Conservation (phyloP, 768 basidiomycete genomes). For the Russula foetens region DNA sequence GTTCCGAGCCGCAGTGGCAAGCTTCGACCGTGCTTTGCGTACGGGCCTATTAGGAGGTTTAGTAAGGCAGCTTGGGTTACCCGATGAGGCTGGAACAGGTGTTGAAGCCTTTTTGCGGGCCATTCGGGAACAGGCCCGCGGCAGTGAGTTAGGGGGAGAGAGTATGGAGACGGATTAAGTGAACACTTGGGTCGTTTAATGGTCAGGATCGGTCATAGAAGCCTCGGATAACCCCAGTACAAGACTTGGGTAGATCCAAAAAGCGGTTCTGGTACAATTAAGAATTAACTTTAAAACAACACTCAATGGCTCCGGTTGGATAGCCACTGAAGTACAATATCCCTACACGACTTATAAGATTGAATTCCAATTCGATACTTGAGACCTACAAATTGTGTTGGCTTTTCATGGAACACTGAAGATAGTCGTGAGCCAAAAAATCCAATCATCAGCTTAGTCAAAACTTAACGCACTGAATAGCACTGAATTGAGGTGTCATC, state of each 20-base stretch:
- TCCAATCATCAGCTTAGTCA: background rate
- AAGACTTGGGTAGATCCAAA: background rate
- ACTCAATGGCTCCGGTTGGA: constrained; percentile 60
- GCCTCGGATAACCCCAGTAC: background rate
- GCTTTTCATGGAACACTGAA: constrained; percentile 92
- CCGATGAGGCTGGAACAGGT: constrained; percentile 75
- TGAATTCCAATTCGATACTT: background rate
- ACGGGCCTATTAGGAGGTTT: constrained; percentile 72
- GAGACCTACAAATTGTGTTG: constrained; percentile 78
- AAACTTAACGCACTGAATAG: constrained; percentile 49
- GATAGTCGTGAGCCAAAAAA: background rate
- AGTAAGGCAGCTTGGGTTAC: constrained; percentile 71
- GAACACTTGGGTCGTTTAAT: background rate
- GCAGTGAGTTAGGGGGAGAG: constrained; percentile 39
- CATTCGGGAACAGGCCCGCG: constrained; percentile 64
- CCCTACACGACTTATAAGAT: constrained; percentile 33
- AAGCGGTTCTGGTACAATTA: background rate
- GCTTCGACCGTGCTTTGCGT: constrained; percentile 76
- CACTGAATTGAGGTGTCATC: constrained; percentile 38
- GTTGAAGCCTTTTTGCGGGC: constrained; percentile 75
- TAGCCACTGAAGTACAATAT: constrained; percentile 87
- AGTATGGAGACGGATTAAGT: constrained; percentile 74
- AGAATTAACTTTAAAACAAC: background rate
- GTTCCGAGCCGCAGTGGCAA: constrained; percentile 71
- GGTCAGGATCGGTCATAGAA: background rate